phyloP scores from a whole-genome alignment of 1,284 basidiomycete genomes.

The Boletus semigastroideus region DNA sequence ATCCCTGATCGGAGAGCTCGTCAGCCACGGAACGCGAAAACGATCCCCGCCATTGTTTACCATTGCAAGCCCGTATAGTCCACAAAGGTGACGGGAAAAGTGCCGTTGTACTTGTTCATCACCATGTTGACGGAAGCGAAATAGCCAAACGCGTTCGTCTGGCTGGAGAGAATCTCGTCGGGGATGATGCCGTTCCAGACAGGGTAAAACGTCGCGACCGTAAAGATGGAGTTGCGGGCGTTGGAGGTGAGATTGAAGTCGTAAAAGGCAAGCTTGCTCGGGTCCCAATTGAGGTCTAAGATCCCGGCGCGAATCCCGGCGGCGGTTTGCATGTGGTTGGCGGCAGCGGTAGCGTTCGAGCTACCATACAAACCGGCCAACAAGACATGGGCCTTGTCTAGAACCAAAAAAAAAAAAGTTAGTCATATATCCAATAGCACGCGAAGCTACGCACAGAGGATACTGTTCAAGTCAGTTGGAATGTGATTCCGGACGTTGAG shows the following conservation, averaged over 20 bases:
- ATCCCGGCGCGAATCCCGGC: slow-evolving; percentile 63
- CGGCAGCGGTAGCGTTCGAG: slow-evolving; percentile 45
- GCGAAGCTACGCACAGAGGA: slow-evolving; percentile 61
- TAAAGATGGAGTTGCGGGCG: slow-evolving; percentile 63
- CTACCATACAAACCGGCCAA: slow-evolving; percentile 65
- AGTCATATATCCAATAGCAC: not conserved
- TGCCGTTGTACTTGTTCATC: slow-evolving; percentile 72
- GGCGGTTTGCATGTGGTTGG: slow-evolving; percentile 61
- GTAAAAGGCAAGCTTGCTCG: slow-evolving; percentile 81
- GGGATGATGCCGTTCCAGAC: slow-evolving; percentile 88
- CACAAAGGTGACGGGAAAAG: slow-evolving; percentile 46
- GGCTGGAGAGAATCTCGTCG: slow-evolving; percentile 57
- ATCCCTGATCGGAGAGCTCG: slow-evolving; percentile 50
- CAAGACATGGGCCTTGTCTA: slow-evolving; percentile 63
- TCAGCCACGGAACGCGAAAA: not conserved
- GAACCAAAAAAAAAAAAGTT: not conserved
- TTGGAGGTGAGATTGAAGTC: slow-evolving; percentile 78
- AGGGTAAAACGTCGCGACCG: slow-evolving; percentile 79
- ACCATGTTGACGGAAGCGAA: slow-evolving; percentile 78
- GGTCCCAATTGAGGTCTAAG: slow-evolving; percentile 86
- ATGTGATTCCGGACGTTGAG: slow-evolving; percentile 72
- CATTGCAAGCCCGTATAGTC: slow-evolving; percentile 77
- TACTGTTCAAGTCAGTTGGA: slow-evolving; percentile 82
- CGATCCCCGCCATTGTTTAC: slow-evolving; percentile 42
- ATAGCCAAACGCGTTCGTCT: slow-evolving; percentile 64